phyloP scores from a whole-genome alignment of 768 basidiomycete genomes.

The Boletus barrowsii region DNA sequence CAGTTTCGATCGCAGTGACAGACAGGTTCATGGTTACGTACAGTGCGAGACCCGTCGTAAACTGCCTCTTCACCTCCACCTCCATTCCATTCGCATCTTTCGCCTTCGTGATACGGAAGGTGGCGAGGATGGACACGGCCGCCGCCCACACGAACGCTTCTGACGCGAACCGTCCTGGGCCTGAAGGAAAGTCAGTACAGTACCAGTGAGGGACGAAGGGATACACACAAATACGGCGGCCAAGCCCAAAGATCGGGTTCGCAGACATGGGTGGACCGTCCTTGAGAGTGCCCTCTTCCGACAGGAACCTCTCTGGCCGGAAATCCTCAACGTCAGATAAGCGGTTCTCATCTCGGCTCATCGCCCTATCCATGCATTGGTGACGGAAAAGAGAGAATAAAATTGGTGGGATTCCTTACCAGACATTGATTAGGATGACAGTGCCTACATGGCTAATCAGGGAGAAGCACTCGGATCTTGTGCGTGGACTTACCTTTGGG shows the following conservation, averaged over 20 bases:
- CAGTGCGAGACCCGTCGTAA: conserved; percentile 23
- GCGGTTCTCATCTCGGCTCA: conserved; percentile 17
- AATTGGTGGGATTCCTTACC: conserved; percentile 17
- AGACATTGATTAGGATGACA: conserved; percentile 34
- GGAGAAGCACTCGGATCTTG: not conserved
- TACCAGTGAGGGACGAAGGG: not conserved
- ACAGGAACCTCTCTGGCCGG: conserved; percentile 26
- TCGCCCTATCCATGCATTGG: conserved; percentile 17
- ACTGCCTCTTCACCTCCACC: conserved; percentile 20
- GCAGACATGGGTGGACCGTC: conserved; percentile 6
- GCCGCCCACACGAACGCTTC: conserved; percentile 24
- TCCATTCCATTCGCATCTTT: conserved; percentile 20
- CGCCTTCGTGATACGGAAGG: conserved; percentile 21
- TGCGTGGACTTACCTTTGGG: conserved; percentile 33
- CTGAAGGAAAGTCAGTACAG: not conserved
- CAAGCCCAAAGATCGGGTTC: conserved; percentile 26
- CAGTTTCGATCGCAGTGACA: not conserved
- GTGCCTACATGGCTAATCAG: conserved; percentile 19
- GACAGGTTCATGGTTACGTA: conserved; percentile 1
- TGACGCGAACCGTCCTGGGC: conserved; percentile 23
- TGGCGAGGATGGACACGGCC: conserved; percentile 21
- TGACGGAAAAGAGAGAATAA: not conserved
- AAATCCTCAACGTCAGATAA: conserved; percentile 23
- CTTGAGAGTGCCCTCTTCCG: conserved; percentile 11
- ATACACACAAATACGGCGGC: conserved; percentile 25